A percentile compares a stretch with the other conserved stretches of the same genome.
Evolutionary conservation across 1,139 yeast genomes (phyloP).

Genomic region (Eremothecium sinecaudum): DNA sequence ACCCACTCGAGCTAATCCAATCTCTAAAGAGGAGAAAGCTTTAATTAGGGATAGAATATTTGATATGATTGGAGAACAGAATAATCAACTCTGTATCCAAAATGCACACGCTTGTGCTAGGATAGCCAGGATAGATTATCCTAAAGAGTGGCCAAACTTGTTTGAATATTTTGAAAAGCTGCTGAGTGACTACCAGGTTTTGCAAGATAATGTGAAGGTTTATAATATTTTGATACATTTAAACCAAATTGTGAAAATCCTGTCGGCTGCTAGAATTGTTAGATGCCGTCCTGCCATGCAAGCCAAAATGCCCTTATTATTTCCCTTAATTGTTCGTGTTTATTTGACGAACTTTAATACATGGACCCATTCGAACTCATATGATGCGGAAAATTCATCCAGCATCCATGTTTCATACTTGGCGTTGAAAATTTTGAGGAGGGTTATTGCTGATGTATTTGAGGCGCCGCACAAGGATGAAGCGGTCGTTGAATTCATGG

Average conservation of each 20-base stretch:
- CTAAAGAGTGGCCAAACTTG: constrained; percentile 72
- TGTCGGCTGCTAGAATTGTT: constrained; percentile 74
- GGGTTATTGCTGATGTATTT: constrained; percentile 69
- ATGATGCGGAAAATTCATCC: constrained; percentile 24
- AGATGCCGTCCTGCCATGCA: constrained; percentile 73
- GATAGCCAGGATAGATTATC: constrained; percentile 77
- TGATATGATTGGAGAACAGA: constrained; percentile 53
- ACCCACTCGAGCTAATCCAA: constrained; percentile 46
- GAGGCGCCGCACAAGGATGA: constrained; percentile 56
- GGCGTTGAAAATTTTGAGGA: constrained; percentile 62
- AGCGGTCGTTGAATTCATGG: constrained; percentile 49
- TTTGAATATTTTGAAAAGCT: constrained; percentile 55
- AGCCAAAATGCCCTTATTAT: constrained; percentile 52
- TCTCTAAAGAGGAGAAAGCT: constrained; percentile 57
- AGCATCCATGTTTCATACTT: constrained; percentile 63
- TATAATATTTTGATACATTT: constrained; percentile 57
- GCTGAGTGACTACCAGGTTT: constrained; percentile 35
- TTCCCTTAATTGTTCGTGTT: constrained; percentile 49
- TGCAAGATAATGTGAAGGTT: constrained; percentile 42
- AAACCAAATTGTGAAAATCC: constrained; percentile 66
- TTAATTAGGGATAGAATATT: constrained; percentile 55
- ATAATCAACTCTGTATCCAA: constrained; percentile 66
- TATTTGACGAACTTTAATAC: constrained; percentile 51
- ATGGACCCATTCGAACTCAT: constrained; percentile 41
- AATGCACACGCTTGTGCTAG: constrained; percentile 75